Conservation (phyloP, 73 alveolate genomes). For the Blepharisma stoltei region DNA sequence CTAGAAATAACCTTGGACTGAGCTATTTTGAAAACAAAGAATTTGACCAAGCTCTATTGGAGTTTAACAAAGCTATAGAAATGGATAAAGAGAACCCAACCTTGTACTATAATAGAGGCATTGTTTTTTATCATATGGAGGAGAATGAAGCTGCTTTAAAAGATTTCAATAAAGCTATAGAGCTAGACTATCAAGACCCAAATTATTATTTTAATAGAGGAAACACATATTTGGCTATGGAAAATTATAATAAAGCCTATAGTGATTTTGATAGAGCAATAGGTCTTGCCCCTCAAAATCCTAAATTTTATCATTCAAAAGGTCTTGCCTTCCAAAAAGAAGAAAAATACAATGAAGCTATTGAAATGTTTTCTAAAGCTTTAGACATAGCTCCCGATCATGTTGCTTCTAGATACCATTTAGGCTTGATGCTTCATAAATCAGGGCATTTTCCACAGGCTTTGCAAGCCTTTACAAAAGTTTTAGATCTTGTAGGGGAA, state of each 20-base stretch:
- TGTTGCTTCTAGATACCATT: slow-evolving; percentile 67
- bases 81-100: slow-evolving; percentile 62
- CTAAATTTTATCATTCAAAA: slow-evolving; percentile 81
- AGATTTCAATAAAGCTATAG: slow-evolving; percentile 79
- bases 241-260: slow-evolving; percentile 67
- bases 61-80: slow-evolving; percentile 71
- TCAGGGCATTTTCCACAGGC: slow-evolving; percentile 67
- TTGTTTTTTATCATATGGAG: slow-evolving; percentile 68
- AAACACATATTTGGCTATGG: slow-evolving; percentile 64
- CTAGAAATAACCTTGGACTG: slow-evolving; percentile 81
- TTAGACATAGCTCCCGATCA: slow-evolving; percentile 47
- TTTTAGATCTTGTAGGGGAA: slow-evolving; percentile 50
- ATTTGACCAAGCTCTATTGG: slow-evolving; percentile 71
- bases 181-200: slow-evolving; percentile 66
- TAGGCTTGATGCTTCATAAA: slow-evolving; percentile 75
- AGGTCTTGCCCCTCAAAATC: slow-evolving; percentile 54
- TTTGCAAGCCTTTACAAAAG: slow-evolving; percentile 65
- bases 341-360: slow-evolving; percentile 62
- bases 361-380: slow-evolving; percentile 74
- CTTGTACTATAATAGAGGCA: slow-evolving; percentile 69
- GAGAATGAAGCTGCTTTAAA: slow-evolving; percentile 59
- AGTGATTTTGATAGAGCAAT: slow-evolving; percentile 77
- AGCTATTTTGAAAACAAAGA: slow-evolving; percentile 67
- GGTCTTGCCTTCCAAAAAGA: slow-evolving; percentile 83
- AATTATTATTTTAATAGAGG: slow-evolving; percentile 76